Base-by-base conservation (phyloP, 495 filamentous ascomycete species). In the Lineolata rhizophorae region DNA sequence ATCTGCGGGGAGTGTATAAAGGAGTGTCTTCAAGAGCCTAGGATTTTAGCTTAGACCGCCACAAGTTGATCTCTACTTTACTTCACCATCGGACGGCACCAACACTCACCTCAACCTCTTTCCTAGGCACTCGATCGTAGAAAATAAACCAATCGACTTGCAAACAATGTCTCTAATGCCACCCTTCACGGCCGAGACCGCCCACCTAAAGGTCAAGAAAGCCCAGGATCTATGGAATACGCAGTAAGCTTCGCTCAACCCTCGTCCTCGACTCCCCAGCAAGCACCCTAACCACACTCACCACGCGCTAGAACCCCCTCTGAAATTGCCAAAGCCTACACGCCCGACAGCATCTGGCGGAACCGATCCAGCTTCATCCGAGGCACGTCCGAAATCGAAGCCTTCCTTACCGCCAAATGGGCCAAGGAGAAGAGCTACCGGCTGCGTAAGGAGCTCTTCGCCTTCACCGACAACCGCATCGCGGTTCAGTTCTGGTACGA, bases 401-500 rank as follows among this genome's bases (percentile, higher is more conserved):
- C 50, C 2, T 91, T 90, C 44, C 52, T 94, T 26, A 63, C 59
- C 1, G 54, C 67, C 20, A 92, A 92, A 48, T 92, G 82, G 83
- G 50, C 60, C 22, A 60, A 58, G 12, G 82, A 91, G 51, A 51
- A 65, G 18, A 70, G 58, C 19, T 91, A 91, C 43, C 58, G 66
- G 1, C 64, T 92, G 24, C 67, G 82, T 32, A 92, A 92, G 52
- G 83, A 94, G 46, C 60, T 94, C 5, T 92, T 92, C 54, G 63
- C 78, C 8, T 76, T 76, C 41, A 58, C 56, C 0, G 68, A 65
- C 30, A 63, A 80, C 46, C 65, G 63, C 53, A 90, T 85, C 42
- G 79, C 77, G 1, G 80, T 87, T 25, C 76, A 90, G 52, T 91
- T 91, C 50, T 91, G 81, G 81, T 91, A 91, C 38, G 82, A 92